These are phyloP conservation scores for Piromyces finnis DNA, from an alignment of 192 early-diverging fungal species.

Conservation along the genomic window DNA sequence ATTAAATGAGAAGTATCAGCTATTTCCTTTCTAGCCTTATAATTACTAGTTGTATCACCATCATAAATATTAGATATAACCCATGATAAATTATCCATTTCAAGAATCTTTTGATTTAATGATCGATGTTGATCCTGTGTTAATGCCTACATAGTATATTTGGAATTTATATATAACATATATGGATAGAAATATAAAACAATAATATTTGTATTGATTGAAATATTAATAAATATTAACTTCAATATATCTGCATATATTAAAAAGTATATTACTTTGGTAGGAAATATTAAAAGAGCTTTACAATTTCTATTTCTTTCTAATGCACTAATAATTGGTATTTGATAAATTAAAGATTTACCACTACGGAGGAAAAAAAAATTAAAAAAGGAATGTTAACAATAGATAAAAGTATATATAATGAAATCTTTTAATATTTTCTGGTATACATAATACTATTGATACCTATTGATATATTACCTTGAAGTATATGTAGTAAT, in stretches of 20 bases:
- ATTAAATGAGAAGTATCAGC: slow-evolving; percentile 32
- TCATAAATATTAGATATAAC: slow-evolving; percentile 31
- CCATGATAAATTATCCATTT: slow-evolving; percentile 2
- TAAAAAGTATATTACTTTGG: slow-evolving; percentile 27
- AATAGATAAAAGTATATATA: too few species aligned
- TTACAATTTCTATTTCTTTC: slow-evolving; percentile 11
- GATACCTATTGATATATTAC: too few species aligned
- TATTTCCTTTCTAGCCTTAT: slow-evolving; percentile 17
- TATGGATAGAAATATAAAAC: too few species aligned
- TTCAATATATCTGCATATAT: background rate
- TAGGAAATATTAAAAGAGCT: slow-evolving; percentile 54
- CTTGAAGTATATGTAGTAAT: slow-evolving; percentile 54
- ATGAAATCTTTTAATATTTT: too few species aligned
- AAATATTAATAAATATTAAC: too few species aligned
- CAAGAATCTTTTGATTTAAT: slow-evolving; percentile 10
- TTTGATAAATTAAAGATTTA: slow-evolving; percentile 63
- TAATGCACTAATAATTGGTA: slow-evolving; percentile 36
- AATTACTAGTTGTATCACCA: slow-evolving; percentile 33
- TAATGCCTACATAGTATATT: too few species aligned
- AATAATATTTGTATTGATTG: too few species aligned
- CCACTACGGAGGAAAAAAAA: slow-evolving; percentile 22
- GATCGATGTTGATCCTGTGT: slow-evolving; percentile 56
- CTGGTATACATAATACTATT: too few species aligned
- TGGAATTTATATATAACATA: too few species aligned
- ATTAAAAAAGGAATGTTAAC: too few species aligned